Conservation (phyloP, 768 basidiomycete genomes). For the Suillus discolor region DNA sequence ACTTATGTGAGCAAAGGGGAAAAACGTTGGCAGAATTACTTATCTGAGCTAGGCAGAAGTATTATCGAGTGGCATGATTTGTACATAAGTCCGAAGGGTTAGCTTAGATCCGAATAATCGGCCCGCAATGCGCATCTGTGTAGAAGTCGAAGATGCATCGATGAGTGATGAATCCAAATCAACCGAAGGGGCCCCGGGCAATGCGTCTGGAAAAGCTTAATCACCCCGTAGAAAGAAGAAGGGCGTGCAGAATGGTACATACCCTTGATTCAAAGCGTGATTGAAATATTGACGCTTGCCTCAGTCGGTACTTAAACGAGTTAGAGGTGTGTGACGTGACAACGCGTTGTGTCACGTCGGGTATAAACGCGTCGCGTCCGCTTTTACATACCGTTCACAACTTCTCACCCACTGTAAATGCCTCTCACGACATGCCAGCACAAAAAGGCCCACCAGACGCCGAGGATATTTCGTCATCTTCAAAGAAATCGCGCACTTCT, state of each 20-base stretch:
- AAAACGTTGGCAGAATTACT: neutral
- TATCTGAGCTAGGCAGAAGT: neutral
- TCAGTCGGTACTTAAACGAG: no score
- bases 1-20: neutral
- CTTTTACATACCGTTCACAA: neutral
- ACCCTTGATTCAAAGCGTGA: no score
- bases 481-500: constrained; percentile 33
- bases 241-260: neutral
- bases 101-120: neutral
- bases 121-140: neutral
- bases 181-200: neutral
- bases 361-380: constrained; percentile 18
- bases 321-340: constrained; percentile 24
- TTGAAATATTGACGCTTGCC: no score
- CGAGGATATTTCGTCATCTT: constrained; percentile 9
- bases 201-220: neutral
- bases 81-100: neutral
- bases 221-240: neutral
- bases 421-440: constrained; percentile 14
- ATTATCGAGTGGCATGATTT: neutral
- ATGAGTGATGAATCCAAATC: neutral
- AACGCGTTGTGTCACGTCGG: constrained; percentile 26
- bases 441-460: constrained; percentile 43
- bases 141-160: neutral
- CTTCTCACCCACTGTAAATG: neutral